phyloP scores from a whole-genome alignment of 2,329 filamentous ascomycete genomes.

The Colletotrichum sidae region DNA sequence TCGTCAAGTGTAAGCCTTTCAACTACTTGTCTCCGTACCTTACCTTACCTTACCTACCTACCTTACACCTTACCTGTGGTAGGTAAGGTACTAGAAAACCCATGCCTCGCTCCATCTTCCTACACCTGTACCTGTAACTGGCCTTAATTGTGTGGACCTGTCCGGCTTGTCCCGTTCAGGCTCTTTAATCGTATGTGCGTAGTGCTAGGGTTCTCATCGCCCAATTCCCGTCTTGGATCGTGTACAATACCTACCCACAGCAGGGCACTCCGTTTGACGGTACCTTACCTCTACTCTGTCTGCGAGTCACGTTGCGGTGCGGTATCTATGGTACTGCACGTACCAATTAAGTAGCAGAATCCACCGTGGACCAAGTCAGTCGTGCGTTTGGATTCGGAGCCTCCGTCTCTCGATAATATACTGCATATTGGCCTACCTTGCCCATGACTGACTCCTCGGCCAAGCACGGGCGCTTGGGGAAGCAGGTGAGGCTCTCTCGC shows the following conservation, averaged over 20 bases:
- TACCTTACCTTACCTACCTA: not conserved
- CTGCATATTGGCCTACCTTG: not conserved
- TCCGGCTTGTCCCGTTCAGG: slow-evolving; percentile 20
- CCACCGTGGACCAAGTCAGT: slow-evolving; percentile 14
- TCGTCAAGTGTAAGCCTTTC: too few species aligned
- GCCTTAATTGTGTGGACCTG: not conserved
- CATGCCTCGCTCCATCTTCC: not conserved
- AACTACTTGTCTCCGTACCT: not conserved
- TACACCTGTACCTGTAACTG: slow-evolving; percentile 6
- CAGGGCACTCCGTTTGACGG: too few species aligned
- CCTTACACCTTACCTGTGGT: too few species aligned
- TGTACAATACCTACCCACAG: not conserved
- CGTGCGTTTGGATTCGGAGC: slow-evolving; percentile 19
- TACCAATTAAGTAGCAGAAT: not conserved
- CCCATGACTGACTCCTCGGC: too few species aligned
- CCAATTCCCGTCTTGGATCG: slow-evolving; percentile 9
- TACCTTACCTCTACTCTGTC: too few species aligned
- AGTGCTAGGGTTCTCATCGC: not conserved
- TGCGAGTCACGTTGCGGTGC: too few species aligned
- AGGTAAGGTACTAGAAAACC: not conserved
- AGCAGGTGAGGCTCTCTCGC: not conserved
- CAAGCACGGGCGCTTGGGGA: too few species aligned
- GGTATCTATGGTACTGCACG: too few species aligned
- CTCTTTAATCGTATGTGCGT: not conserved
- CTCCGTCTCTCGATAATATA: slow-evolving; percentile 2